These are phyloP conservation scores for Biscogniauxia sp. DNA, from an alignment of 2,329 filamentous ascomycete species.

Conservation along the genomic window DNA sequence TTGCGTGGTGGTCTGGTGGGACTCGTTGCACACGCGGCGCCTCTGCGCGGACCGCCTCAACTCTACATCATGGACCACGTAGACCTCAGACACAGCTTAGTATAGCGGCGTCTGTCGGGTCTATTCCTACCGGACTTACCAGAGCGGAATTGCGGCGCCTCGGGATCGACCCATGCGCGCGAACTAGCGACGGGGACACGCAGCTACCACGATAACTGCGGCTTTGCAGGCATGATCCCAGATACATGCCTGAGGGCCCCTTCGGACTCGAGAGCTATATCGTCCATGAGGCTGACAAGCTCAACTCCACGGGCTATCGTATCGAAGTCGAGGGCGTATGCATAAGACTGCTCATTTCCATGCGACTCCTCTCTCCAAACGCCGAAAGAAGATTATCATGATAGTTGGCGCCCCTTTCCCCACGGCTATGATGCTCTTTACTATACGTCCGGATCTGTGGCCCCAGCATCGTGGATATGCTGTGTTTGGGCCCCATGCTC, in stretches of 20 bases:
- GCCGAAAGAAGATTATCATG: neutral
- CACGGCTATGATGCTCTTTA: neutral
- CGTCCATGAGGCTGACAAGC: neutral
- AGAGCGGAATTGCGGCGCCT: neutral
- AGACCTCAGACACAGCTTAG: neutral
- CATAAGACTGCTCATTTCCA: neutral
- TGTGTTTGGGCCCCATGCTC: neutral
- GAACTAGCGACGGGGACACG: neutral
- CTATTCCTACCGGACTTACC: neutral
- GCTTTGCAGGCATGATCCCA: neutral
- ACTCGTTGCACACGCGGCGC: neutral
- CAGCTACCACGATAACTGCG: neutral
- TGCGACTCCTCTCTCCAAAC: neutral
- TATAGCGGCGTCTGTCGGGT: neutral
- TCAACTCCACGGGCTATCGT: neutral
- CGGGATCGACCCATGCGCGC: neutral
- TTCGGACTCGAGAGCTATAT: neutral
- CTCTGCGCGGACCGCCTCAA: neutral
- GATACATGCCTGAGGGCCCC: neutral
- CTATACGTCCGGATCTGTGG: neutral
- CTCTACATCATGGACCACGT: neutral
- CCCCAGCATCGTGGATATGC: neutral
- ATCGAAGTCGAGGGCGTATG: neutral
- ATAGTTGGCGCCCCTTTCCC: neutral
- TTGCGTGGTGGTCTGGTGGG: neutral